Evolutionary conservation across 176 grass and related monocot species (phyloP).

Genomic region (Dendrocalamus sinicus): DNA sequence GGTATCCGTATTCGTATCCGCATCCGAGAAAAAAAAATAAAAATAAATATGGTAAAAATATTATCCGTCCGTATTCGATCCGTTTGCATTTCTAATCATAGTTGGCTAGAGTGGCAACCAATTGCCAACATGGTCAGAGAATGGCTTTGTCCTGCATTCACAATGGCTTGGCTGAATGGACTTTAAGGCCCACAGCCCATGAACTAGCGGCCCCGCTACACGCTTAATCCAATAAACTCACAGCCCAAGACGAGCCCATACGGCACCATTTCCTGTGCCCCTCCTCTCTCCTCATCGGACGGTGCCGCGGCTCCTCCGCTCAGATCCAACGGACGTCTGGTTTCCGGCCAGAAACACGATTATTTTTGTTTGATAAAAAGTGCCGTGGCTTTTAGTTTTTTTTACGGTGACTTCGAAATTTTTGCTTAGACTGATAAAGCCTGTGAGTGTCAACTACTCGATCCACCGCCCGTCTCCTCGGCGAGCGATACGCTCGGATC

Average conservation of each 20-base stretch:
- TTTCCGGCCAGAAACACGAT: background rate
- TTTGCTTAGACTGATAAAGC: background rate
- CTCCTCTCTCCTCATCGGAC: background rate
- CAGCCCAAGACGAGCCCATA: background rate
- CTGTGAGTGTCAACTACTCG: background rate
- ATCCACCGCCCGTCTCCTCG: conserved; percentile 22
- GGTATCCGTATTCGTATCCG: no score
- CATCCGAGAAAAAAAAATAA: no score
- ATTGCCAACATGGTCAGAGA: no score
- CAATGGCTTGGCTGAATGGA: background rate
- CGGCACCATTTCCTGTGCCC: background rate
- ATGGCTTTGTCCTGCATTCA: background rate
- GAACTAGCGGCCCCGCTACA: no score
- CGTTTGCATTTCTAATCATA: no score
- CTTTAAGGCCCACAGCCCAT: background rate
- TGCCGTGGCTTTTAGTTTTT: no score
- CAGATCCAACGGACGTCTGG: conserved; percentile 1
- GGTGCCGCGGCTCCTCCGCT: background rate
- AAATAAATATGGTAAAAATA: no score
- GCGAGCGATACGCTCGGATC: conserved; percentile 35
- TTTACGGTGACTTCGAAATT: background rate
- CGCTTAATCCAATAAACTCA: background rate
- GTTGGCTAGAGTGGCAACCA: no score
- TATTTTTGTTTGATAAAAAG: background rate
- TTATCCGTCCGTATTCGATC: no score